A percentile compares a stretch with the other conserved stretches of the same genome.
Conservation (phyloP, 768 basidiomycete genomes). For the Mycena alexandri region DNA sequence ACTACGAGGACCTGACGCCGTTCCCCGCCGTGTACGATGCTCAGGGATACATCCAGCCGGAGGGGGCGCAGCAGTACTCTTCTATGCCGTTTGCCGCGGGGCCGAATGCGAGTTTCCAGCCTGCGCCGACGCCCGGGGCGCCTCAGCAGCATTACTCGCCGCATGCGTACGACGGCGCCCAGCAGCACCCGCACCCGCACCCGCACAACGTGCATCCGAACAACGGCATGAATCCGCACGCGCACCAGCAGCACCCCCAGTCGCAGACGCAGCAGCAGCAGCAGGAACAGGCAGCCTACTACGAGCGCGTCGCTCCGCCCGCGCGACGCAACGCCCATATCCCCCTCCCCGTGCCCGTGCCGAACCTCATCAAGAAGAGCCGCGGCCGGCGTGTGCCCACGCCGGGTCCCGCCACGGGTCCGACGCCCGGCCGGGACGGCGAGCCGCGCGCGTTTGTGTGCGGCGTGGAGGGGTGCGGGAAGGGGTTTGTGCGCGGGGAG, state of each 20-base stretch:
- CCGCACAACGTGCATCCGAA: not conserved
- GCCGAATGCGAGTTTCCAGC: too few species aligned
- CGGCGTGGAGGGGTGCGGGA: constrained; percentile 63
- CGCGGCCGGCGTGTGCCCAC: constrained; percentile 69
- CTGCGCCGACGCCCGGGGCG: too few species aligned
- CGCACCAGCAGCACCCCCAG: too few species aligned
- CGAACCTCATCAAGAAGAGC: constrained; percentile 74
- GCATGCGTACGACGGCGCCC: constrained; percentile 7
- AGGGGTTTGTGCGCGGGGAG: constrained; percentile 66
- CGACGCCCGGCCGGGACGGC: not conserved
- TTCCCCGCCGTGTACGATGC: not conserved
- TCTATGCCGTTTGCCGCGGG: not conserved
- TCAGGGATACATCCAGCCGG: not conserved
- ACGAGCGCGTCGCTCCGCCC: not conserved
- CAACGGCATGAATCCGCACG: too few species aligned
- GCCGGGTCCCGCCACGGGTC: not conserved
- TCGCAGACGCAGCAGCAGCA: too few species aligned
- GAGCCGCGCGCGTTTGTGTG: constrained; percentile 56
- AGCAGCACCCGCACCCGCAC: not conserved
- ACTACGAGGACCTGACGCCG: not conserved
- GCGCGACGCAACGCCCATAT: constrained; percentile 49
- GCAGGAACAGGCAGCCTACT: not conserved
- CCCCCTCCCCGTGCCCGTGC: constrained; percentile 66
- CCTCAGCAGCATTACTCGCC: not conserved
- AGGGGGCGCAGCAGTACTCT: too few species aligned